Base-by-base conservation (phyloP, 768 basidiomycete genomes). In the Rhizopogon vulgaris region DNA sequence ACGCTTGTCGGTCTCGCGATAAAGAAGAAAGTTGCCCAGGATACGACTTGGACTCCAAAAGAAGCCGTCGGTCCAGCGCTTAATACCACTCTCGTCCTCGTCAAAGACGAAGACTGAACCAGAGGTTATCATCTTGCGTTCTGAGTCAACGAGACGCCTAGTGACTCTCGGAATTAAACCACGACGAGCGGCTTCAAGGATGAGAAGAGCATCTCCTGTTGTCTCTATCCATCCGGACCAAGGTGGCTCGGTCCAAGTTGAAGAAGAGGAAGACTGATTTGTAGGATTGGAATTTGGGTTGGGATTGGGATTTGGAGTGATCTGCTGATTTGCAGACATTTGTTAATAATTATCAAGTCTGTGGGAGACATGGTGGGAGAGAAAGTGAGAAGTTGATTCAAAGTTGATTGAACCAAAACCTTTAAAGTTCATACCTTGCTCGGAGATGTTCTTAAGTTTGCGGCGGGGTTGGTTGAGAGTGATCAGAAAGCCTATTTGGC, bases 21-120 rank as follows among this genome's bases (percentile, higher is more conserved):
- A 97, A 56, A 95, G 83, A 61, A 98, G 74, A 64, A 96, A 98
- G 68, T 97, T 97, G 60, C 91, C 91, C 53, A 96, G 73, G 25
- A 96, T 96, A 52, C 94, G 77, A 58, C 85, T 88, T 0, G 94
- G 94, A 58, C 87, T 90, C 94, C 94, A 96, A 65, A 88, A 87
- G 65, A 90, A 85, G n/a, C 94, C 93, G 70, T 98, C 94, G 1
- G 94, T 98, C 90, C 94, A 96, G 40, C 94, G 80, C 73, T 94
- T 95, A 73, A 98, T 98, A 25, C 94, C 93, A 62, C 90, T 92
- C 71, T 95, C 93, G 61, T 92, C 87, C 73, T 96, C 94, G 68
- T 98, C 92, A 63, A 96, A 98, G 58, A 96, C 94, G 61, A 97
- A 98, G 10, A 98, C 92, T 6, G 88, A 89, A 52, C 94, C 94